These are phyloP conservation scores for Camellia lanceoleosa DNA, from an alignment of 148 eudicot genomes.

Conservation along the genomic window DNA sequence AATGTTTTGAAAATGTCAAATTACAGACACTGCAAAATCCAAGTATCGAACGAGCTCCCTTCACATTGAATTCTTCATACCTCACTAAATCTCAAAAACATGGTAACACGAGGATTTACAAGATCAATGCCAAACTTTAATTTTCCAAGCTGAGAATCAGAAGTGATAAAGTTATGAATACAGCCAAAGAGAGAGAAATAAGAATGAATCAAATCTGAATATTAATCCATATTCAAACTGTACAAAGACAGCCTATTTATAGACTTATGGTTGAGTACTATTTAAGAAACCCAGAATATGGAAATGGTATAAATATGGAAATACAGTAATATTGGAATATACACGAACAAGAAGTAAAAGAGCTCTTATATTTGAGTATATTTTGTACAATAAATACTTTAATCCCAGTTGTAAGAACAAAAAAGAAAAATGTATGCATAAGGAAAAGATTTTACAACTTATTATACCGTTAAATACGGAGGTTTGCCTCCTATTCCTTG, in stretches of 20 bases:
- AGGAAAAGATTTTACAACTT: neutral
- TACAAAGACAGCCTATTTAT: too few species aligned
- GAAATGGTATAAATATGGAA: too few species aligned
- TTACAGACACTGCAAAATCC: neutral
- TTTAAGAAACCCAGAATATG: too few species aligned
- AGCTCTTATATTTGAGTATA: neutral
- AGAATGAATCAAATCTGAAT: too few species aligned
- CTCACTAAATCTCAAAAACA: neutral
- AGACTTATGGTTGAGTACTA: too few species aligned
- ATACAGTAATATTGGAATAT: too few species aligned
- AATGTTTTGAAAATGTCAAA: neutral
- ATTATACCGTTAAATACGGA: conserved; percentile 60
- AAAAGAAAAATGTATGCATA: neutral
- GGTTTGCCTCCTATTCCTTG: conserved; percentile 65
- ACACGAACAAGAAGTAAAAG: neutral
- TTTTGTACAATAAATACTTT: neutral
- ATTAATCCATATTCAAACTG: too few species aligned
- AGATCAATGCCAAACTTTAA: neutral
- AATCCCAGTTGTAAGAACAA: neutral
- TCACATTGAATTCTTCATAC: neutral
- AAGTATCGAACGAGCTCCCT: neutral
- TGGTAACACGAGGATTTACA: neutral
- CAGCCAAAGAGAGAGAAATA: too few species aligned
- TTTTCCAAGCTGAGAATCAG: neutral
- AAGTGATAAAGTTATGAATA: too few species aligned